Base-by-base conservation (phyloP, 129 eudicot species). In the Arctium lappa region DNA sequence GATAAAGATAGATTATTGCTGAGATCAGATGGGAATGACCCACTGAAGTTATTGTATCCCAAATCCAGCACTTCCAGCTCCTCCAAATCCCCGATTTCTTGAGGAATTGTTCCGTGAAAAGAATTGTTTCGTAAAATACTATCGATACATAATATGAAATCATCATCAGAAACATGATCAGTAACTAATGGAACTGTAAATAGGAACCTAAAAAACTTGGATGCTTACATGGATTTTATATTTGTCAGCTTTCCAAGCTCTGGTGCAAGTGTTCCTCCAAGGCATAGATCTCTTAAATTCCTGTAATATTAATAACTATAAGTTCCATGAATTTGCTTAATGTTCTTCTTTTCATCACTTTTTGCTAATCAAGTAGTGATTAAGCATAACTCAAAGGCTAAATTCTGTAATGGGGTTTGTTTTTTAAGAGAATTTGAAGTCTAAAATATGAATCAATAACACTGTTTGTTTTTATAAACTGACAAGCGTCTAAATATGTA, bases 21-120 rank as follows among this genome's bases (percentile, higher is more conserved):
- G 65, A 90, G 79, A 82, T 87, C 85, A 74, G 86, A 73, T 3
- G 94, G 83, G 50, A 90, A 73, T 18, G 86, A 73, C 8, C 91
- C 91, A 22, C 83, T 87, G 71, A 92, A 89, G 85, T 92, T 87
- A 81, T 92, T 92, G 89, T 82, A 76, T 70, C 94, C 97, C 86
- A 92, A 84, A 74, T 92, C 97, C 84, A 92, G 74, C 56, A 86
- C 90, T 86, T 92, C 91, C 31, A 92, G 88, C 84, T 92, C 89
- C 84, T 89, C 80, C 72, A 92, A 42, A 75, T 87, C 83, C 32
- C 84, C 91, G 74, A 92, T 72, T 69, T 89, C 93, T 62, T 18
- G 69, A 16, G 97, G 97, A 69, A 92, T 89, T 76, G 74, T 89
- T 76, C 94, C 97, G 9, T 68, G 56, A 40, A 90, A 89, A 46